Percentiles rank a stretch among this genome's conserved stretches.
These are phyloP conservation scores for Canariomyces notabilis DNA, from an alignment of 2,329 filamentous ascomycete genomes.

Conservation along the genomic window DNA sequence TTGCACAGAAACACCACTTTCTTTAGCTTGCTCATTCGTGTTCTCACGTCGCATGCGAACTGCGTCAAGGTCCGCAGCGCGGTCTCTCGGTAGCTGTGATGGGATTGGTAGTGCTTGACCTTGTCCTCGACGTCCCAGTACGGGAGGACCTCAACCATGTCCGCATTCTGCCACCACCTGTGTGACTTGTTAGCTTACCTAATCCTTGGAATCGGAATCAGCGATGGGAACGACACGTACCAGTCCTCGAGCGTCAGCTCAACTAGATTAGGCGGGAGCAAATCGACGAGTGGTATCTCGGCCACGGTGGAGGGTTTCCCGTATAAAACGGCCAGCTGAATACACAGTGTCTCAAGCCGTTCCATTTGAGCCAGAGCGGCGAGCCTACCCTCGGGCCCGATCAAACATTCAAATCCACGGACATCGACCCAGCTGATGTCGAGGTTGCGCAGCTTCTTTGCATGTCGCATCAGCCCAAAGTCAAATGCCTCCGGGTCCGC, in stretches of 20 bases:
- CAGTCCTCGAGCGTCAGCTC: conserved; percentile 27
- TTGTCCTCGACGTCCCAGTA: conserved; percentile 16
- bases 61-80: conserved; percentile 18
- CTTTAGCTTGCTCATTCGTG: conserved; percentile 15
- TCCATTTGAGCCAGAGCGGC: conserved; percentile 18
- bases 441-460: conserved; percentile 22
- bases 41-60: conserved; percentile 19
- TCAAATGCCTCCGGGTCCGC: conserved; percentile 23
- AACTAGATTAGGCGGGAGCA: conserved; percentile 25
- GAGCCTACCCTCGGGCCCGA: conserved; percentile 25
- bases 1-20: conserved; percentile 22
- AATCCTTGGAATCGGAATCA: too few relatives aligned
- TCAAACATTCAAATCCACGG: conserved; percentile 15
- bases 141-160: conserved; percentile 14
- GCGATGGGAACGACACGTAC: background rate
- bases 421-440: conserved; percentile 26
- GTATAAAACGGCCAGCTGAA: conserved; percentile 25
- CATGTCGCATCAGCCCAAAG: conserved; percentile 18
- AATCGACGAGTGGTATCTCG: conserved; percentile 17
- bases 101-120: conserved; percentile 19
- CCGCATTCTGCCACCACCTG: conserved; percentile 24
- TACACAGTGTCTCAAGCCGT: conserved; percentile 22
- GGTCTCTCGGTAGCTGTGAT: conserved; percentile 18
- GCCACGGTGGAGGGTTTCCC: conserved; percentile 11
- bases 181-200: background rate